These are phyloP conservation scores for Vitis cinerea DNA, from an alignment of 164 flowering plant species.

Conservation along the genomic window DNA sequence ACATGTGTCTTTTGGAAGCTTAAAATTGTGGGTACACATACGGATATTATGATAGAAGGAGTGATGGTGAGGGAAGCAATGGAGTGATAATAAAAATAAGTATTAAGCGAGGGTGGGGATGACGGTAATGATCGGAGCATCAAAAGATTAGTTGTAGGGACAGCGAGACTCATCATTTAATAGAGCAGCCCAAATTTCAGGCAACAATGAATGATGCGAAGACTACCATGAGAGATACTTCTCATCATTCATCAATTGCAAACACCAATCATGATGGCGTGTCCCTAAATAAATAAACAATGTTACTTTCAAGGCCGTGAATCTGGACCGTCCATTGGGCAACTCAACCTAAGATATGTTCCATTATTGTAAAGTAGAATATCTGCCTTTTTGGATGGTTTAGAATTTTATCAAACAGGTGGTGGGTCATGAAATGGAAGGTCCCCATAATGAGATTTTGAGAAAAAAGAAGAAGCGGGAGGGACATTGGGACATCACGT, in stretches of 20 bases:
- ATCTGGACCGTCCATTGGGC: conserved; percentile 11
- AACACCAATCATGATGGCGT: conserved; percentile 18
- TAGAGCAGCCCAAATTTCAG: conserved; percentile 13
- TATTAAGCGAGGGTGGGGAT: not conserved
- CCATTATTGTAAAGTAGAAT: conserved; percentile 20
- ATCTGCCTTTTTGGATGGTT: not conserved
- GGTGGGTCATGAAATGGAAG: conserved; percentile 8
- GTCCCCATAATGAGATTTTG: conserved; percentile 9
- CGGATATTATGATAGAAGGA: conserved; percentile 3
- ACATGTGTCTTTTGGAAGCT: not conserved
- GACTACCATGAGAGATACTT: not conserved
- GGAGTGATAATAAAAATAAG: not conserved
- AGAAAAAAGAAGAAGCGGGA: not conserved
- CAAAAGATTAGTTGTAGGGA: conserved; percentile 8
- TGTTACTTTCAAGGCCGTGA: not conserved
- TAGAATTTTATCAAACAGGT: conserved; percentile 10
- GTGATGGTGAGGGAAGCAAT: conserved; percentile 5
- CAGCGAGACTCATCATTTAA: conserved; percentile 20
- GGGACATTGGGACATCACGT: conserved; percentile 34
- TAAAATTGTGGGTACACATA: no score
- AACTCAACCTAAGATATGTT: not conserved
- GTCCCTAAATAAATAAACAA: not conserved
- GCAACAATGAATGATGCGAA: conserved; percentile 11
- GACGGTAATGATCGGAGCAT: not conserved
- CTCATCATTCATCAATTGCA: conserved; percentile 8